Percentiles rank a stretch among this genome's conserved stretches.
Conservation (phyloP, 2,329 filamentous ascomycete genomes). For the Huntiella bhutanensis region DNA sequence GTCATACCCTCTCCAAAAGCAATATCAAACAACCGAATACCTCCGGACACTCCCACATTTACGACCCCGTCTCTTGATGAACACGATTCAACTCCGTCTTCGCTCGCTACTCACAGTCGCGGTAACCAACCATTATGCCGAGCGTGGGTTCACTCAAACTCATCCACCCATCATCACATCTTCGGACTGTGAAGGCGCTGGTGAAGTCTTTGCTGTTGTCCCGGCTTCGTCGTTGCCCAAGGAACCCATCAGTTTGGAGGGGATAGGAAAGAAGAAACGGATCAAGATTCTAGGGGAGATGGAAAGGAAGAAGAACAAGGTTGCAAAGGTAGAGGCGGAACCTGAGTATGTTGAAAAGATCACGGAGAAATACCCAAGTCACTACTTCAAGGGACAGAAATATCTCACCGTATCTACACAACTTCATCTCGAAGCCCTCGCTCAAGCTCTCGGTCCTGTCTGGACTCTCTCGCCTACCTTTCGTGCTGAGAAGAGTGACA, state of each 20-base stretch:
- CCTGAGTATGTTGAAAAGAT: conserved; percentile 14
- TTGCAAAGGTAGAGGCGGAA: conserved; percentile 18
- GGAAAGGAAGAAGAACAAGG: too few relatives aligned
- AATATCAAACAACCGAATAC: conserved; percentile 80
- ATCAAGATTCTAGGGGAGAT: too few relatives aligned
- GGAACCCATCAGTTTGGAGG: too few relatives aligned
- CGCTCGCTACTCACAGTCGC: conserved; percentile 62
- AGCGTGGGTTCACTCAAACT: conserved; percentile 55
- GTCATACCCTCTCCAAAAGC: conserved; percentile 89
- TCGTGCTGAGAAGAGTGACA: conserved; percentile 82
- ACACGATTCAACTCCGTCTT: conserved; percentile 61
- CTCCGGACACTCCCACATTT: conserved; percentile 78
- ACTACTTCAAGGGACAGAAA: conserved; percentile 74
- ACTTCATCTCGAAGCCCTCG: conserved; percentile 79
- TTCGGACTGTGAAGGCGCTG: conserved; percentile 90
- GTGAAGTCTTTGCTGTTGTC: conserved; percentile 68
- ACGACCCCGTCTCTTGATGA: conserved; percentile 61
- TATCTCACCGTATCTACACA: conserved; percentile 93
- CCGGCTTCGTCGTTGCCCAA: too few relatives aligned
- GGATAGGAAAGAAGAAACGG: too few relatives aligned
- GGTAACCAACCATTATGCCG: conserved; percentile 56
- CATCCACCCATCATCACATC: conserved; percentile 92
- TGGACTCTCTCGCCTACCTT: conserved; percentile 93
- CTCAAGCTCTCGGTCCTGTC: conserved; percentile 73
- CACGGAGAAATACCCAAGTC: conserved; percentile 21